phyloP scores from a whole-genome alignment of 2,329 filamentous ascomycete species.

The Microthyrium microscopicum region DNA sequence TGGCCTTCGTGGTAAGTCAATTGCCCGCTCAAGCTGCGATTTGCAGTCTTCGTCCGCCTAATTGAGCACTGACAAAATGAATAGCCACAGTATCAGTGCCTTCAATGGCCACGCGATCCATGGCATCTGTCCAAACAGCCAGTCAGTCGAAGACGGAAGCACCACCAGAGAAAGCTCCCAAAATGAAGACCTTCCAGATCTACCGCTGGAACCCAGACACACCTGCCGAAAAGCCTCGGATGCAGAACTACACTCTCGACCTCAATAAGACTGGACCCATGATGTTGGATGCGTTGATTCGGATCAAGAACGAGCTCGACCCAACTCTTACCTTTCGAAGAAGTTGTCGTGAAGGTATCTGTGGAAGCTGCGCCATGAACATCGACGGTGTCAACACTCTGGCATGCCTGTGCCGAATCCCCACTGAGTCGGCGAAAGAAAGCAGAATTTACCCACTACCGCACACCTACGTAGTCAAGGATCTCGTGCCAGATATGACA shows the following conservation, averaged over 20 bases:
- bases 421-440: constrained; percentile 61
- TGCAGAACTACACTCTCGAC: constrained; percentile 91
- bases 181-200: constrained; percentile 90
- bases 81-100: constrained; percentile 1
- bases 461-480: constrained; percentile 98
- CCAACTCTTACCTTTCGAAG: constrained; percentile 90
- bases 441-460: constrained; percentile 94
- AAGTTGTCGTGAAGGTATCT: constrained; percentile 96
- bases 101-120: neutral
- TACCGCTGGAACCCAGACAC: constrained; percentile 97
- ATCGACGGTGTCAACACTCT: constrained; percentile 98
- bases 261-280: constrained; percentile 98
- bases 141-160: constrained; percentile 45
- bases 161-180: constrained; percentile 36
- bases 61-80: too few species aligned
- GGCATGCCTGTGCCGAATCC: constrained; percentile 93
- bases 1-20: constrained; percentile 6
- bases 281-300: constrained; percentile 90
- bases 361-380: constrained; percentile 98
- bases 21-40: neutral
- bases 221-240: constrained; percentile 79
- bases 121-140: constrained; percentile 18
- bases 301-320: constrained; percentile 98
- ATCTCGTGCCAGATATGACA: constrained; percentile 92
- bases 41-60: constrained; percentile 3